Evolutionary conservation across 2,329 filamentous ascomycete genomes (phyloP), one percentile per base, ranked within the genome.

Genomic region (Hypomyces perniciosus): DNA sequence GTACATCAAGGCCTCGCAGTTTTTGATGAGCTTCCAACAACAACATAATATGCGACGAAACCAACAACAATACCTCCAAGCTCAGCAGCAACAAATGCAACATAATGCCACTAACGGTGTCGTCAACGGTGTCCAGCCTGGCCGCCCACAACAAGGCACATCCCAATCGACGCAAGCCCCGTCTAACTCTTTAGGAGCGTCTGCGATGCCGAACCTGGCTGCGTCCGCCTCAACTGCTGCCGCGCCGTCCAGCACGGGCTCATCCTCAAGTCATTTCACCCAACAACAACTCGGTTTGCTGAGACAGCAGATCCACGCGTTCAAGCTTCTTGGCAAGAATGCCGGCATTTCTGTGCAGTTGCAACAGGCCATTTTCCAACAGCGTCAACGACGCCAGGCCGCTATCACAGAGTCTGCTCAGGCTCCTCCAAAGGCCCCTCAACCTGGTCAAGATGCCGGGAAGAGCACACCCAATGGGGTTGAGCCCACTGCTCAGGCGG

Each of bases 241-340:
- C 50, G 50, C 59, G 46, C 55, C 65, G 54, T 44, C 66, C 43
- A 58, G 61, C 54, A 57, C 59, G n/a, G 54, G 59, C 46, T 54
- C 59, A 45, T 58, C 69, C n/a, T 69, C 68, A 26, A 77, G 78
- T 46, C 83, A 83, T 54, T 91, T 96, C 65, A 85, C 84, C 9
- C 79, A 80, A 27, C 87, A 93, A 51, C 93, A 99, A 66, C 73
- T 96, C 42, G 77, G 79, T 27, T 81, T 88, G 40, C 73, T 99
- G 8, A 80, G 89, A 54, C 85, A 88, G 57, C 93, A 99, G 66
- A 96, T 97, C 46, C 79, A 86, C 60, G 91, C 92, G 0, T 97
- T 96, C 71, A 95, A 95, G 69, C 79, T 90, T 58, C 76, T 99
- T 4, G 86, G 88, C 5, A 95, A 93, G 68, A 96, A 96, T 59